phyloP scores from a whole-genome alignment of 208 protist species.

The Cochliopodium minus region DNA sequence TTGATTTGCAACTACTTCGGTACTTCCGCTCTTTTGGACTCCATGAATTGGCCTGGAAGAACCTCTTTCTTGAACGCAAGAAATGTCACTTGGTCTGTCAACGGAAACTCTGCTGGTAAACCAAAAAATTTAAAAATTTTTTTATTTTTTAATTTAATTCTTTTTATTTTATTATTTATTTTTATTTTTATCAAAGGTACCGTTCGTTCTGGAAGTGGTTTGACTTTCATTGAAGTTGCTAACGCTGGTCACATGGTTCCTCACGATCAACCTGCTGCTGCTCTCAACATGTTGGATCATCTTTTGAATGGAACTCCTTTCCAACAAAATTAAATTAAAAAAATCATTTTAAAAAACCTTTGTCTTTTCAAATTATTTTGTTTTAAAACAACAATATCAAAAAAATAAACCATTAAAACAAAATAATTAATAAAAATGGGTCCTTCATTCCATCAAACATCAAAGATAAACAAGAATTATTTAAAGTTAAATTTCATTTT shows the following conservation, averaged over 20 bases:
- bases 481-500: too few species aligned
- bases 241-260: conserved; percentile 64
- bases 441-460: too few species aligned
- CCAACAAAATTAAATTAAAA: background rate
- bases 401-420: too few species aligned
- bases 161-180: background rate
- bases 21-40: conserved; percentile 50
- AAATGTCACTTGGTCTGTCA: conserved; percentile 17
- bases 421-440: too few species aligned
- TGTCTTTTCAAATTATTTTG: too few species aligned
- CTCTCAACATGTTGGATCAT: conserved; percentile 34
- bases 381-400: too few species aligned
- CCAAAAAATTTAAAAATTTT: conserved; percentile 6
- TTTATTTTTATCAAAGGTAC: background rate
- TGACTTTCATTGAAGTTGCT: conserved; percentile 54
- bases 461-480: too few species aligned
- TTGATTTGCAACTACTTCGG: conserved; percentile 74
- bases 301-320: conserved; percentile 34
- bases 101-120: conserved; percentile 19
- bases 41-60: conserved; percentile 46
- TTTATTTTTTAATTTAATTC: conserved; percentile 11
- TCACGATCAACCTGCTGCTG: conserved; percentile 46
- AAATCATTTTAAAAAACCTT: too few species aligned
- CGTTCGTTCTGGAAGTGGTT: conserved; percentile 5
- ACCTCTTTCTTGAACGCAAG: conserved; percentile 35